Percentiles rank a stretch among this genome's conserved stretches.
These are phyloP conservation scores for Elsinoe ampelina DNA, from an alignment of 2,329 filamentous ascomycete species.

Conservation along the genomic window DNA sequence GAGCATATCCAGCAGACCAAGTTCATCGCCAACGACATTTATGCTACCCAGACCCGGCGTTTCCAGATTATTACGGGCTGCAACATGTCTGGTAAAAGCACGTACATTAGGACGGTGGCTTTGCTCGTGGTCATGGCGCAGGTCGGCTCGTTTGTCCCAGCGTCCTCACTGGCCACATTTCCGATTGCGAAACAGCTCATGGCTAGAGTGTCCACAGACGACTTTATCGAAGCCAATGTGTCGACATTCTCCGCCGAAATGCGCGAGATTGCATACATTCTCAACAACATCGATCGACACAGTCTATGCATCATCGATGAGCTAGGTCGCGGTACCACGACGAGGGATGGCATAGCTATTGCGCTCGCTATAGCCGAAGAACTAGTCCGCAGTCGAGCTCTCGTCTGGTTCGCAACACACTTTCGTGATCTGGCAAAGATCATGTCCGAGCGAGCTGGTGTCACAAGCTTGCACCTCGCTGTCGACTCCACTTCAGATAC, in stretches of 20 bases:
- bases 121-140: slow-evolving; percentile 89
- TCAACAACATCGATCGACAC: slow-evolving; percentile 67
- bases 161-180: slow-evolving; percentile 64
- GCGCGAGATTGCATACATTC: slow-evolving; percentile 89
- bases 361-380: slow-evolving; percentile 85
- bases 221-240: slow-evolving; percentile 80
- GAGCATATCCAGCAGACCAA: slow-evolving; percentile 56
- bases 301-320: slow-evolving; percentile 61
- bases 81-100: slow-evolving; percentile 98
- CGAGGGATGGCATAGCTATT: slow-evolving; percentile 78
- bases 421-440: slow-evolving; percentile 75
- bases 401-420: slow-evolving; percentile 91
- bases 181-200: slow-evolving; percentile 76
- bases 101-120: slow-evolving; percentile 79
- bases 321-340: slow-evolving; percentile 82
- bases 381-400: slow-evolving; percentile 63
- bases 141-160: slow-evolving; percentile 83
- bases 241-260: slow-evolving; percentile 94
- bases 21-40: slow-evolving; percentile 85
- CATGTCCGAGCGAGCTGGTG: slow-evolving; percentile 63
- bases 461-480: slow-evolving; percentile 72
- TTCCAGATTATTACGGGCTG: slow-evolving; percentile 93
- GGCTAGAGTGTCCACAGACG: slow-evolving; percentile 75
- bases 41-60: slow-evolving; percentile 65
- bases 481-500: slow-evolving; percentile 51